Evolutionary conservation across 1,284 basidiomycete genomes (phyloP).

Genomic region (Mycosarcoma maydis): DNA sequence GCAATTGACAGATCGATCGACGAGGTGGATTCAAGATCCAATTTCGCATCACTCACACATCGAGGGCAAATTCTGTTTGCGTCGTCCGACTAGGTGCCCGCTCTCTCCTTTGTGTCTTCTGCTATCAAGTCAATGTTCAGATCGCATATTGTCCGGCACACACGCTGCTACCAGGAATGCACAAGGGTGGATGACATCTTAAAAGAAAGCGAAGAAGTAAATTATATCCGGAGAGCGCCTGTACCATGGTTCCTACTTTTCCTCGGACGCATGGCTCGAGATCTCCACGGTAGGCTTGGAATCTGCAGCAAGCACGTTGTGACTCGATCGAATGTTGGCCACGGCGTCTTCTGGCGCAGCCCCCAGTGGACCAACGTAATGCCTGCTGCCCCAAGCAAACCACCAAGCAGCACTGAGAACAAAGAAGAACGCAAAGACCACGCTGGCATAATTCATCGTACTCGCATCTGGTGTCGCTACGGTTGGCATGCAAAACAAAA

Average conservation of each 20-base stretch:
- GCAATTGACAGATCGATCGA: conserved; percentile 81
- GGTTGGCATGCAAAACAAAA: conserved; percentile 70
- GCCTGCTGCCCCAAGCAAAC: conserved; percentile 41
- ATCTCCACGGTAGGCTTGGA: conserved; percentile 20
- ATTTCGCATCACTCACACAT: conserved; percentile 77
- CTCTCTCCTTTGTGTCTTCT: background rate
- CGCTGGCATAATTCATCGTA: conserved; percentile 68
- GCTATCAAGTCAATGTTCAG: too few species aligned
- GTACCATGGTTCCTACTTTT: conserved; percentile 17
- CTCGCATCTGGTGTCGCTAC: conserved; percentile 65
- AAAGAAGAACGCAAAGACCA: conserved; percentile 55
- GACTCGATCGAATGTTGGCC: background rate
- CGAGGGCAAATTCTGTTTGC: conserved; percentile 70
- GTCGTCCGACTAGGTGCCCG: conserved; percentile 5
- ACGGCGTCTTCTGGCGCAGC: conserved; percentile 27
- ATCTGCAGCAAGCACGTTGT: conserved; percentile 1
- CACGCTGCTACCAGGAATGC: too few species aligned
- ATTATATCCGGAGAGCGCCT: too few species aligned
- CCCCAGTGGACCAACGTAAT: conserved; percentile 46
- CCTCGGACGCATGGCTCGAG: conserved; percentile 21
- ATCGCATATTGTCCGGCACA: too few species aligned
- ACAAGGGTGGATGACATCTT: too few species aligned
- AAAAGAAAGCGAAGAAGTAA: background rate
- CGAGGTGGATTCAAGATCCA: conserved; percentile 78
- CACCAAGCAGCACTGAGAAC: conserved; percentile 44